Evolutionary conservation across 1,284 basidiomycete genomes (phyloP).

Genomic region (Violaceomyces palustris): DNA sequence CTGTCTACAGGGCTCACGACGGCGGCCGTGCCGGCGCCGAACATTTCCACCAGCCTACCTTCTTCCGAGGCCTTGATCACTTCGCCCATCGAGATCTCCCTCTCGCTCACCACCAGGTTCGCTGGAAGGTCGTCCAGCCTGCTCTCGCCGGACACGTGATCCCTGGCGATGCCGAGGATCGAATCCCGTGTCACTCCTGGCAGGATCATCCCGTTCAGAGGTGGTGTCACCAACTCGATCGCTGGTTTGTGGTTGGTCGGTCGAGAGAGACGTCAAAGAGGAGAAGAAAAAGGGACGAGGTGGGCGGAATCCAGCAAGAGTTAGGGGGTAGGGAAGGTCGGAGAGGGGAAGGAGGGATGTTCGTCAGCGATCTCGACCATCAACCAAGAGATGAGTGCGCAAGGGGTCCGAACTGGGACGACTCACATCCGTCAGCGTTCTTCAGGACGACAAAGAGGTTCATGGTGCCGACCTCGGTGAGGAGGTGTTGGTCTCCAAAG

Average conservation of each 20-base stretch:
- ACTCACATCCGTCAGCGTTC: slow-evolving; percentile 66
- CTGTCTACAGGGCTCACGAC: slow-evolving; percentile 62
- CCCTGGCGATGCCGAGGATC: slow-evolving; percentile 73
- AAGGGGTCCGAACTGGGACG: no score
- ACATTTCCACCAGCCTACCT: slow-evolving; percentile 79
- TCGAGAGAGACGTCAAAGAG: no score
- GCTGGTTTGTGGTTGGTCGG: no score
- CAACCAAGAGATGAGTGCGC: no score
- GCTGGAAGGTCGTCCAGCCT: slow-evolving; percentile 35
- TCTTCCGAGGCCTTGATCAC: slow-evolving; percentile 67
- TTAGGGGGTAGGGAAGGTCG: no score
- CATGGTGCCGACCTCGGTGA: slow-evolving; percentile 71
- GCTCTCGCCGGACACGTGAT: slow-evolving; percentile 64
- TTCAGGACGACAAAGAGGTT: slow-evolving; percentile 86
- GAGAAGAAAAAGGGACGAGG: no score
- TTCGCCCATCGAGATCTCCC: slow-evolving; percentile 83
- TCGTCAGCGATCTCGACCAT: no score
- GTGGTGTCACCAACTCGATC: slow-evolving; percentile 59
- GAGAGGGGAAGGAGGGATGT: no score
- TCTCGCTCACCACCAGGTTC: slow-evolving; percentile 72
- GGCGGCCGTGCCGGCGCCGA: slow-evolving; percentile 71
- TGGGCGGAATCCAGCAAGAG: no score
- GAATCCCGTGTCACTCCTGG: slow-evolving; percentile 88
- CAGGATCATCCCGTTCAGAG: slow-evolving; percentile 89
- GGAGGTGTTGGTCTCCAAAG: slow-evolving; percentile 56